Evolutionary conservation across 2,329 filamentous ascomycete genomes (phyloP).

Genomic region (Acephala macrosclerotiorum): DNA sequence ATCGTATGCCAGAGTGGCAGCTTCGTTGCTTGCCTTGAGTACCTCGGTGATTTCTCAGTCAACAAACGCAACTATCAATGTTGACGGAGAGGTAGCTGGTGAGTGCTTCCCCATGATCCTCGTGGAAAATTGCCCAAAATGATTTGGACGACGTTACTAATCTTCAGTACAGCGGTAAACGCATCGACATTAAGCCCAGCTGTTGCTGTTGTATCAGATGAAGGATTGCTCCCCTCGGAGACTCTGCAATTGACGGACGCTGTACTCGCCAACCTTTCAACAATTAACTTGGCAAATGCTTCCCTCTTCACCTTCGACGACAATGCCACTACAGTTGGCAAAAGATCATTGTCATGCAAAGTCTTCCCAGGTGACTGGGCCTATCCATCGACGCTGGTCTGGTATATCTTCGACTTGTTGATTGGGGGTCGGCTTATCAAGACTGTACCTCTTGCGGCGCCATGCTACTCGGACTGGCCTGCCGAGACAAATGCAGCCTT

Average conservation of each 20-base stretch:
- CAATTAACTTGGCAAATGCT: constrained; percentile 22
- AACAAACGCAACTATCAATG: neutral
- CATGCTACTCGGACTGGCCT: constrained; percentile 48
- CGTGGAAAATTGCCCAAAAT: constrained; percentile 2
- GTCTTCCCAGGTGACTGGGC: constrained; percentile 34
- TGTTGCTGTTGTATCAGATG: constrained; percentile 8
- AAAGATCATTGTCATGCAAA: constrained; percentile 23
- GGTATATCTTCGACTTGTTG: constrained; percentile 53
- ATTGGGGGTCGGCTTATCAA: constrained; percentile 52
- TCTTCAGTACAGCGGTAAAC: neutral
- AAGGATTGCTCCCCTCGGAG: constrained; percentile 26
- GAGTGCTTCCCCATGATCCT: neutral
- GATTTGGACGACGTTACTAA: neutral
- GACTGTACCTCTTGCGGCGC: constrained; percentile 52
- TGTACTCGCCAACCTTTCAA: constrained; percentile 28
- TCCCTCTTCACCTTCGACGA: constrained; percentile 27
- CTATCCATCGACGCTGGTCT: constrained; percentile 56
- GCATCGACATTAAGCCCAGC: constrained; percentile 1
- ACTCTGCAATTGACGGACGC: constrained; percentile 32
- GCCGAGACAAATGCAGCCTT: constrained; percentile 41
- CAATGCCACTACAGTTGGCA: constrained; percentile 2
- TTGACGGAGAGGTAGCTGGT: neutral
- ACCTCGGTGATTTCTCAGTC: neutral
- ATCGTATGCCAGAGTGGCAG: constrained; percentile 4
- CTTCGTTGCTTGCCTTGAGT: neutral